These are phyloP conservation scores for Pseudonitzschia delicatissima DNA, from an alignment of 108 stramenopile species.

Conservation along the genomic window DNA sequence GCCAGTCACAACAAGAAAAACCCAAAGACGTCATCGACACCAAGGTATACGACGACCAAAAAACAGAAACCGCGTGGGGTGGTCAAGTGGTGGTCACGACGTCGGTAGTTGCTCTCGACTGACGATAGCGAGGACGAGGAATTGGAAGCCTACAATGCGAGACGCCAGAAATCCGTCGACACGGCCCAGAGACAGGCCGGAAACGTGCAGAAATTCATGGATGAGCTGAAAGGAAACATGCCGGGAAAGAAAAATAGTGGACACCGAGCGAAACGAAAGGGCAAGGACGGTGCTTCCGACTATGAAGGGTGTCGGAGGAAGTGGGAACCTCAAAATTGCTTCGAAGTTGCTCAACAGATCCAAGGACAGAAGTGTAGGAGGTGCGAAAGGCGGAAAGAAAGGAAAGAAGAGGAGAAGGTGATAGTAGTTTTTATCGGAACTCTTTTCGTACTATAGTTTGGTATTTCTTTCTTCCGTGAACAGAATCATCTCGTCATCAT, in stretches of 20 bases:
- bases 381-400: conserved; percentile 3
- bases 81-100: conserved; percentile 79
- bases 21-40: conserved; percentile 17
- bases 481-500: no score
- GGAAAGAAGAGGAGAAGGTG: conserved; percentile 12
- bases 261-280: conserved; percentile 41
- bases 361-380: conserved; percentile 14
- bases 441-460: no score
- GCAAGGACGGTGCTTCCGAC: conserved; percentile 75
- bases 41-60: conserved; percentile 62
- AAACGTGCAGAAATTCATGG: conserved; percentile 64
- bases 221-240: conserved; percentile 65
- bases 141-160: conserved; percentile 7
- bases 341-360: conserved; percentile 49
- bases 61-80: conserved; percentile 58
- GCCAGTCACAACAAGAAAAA: conserved; percentile 1
- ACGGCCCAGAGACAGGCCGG: conserved; percentile 64
- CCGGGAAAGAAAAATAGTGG: conserved; percentile 38
- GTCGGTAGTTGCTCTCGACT: conserved; percentile 48
- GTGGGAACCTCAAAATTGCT: conserved; percentile 69
- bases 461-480: no score
- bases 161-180: conserved; percentile 48
- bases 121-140: conserved; percentile 53
- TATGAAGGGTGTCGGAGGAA: conserved; percentile 82
- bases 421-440: background rate